Evolutionary conservation across 768 basidiomycete species (phyloP).

Genomic region (Trametes coccinea): DNA sequence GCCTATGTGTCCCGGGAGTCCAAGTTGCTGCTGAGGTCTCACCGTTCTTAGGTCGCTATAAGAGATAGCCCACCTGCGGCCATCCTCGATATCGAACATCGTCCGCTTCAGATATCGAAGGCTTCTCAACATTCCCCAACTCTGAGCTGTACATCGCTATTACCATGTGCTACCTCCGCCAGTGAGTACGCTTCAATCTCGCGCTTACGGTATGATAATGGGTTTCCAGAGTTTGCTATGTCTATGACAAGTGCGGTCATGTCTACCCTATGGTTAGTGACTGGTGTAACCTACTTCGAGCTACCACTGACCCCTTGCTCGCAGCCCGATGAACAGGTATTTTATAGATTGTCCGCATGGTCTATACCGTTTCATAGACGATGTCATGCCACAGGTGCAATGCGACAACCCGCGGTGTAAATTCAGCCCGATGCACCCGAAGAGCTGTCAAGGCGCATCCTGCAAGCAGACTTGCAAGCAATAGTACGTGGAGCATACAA

Average conservation of each 20-base stretch:
- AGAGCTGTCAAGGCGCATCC: conserved; percentile 21
- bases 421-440: conserved; percentile 28
- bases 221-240: conserved; percentile 26
- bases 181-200: conserved; percentile 16
- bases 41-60: conserved; percentile 2
- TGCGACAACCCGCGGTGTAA: conserved; percentile 29
- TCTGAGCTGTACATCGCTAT: neutral
- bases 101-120: neutral
- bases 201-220: neutral
- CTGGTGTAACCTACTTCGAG: no score
- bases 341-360: neutral
- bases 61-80: neutral
- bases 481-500: conserved; percentile 20
- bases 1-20: neutral
- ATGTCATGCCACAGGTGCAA: conserved; percentile 10
- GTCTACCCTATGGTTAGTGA: conserved; percentile 26
- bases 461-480: conserved; percentile 32
- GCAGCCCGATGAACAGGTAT: conserved; percentile 28
- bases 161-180: conserved; percentile 30
- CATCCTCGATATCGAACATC: neutral
- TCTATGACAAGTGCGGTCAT: conserved; percentile 29
- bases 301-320: neutral
- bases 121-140: neutral
- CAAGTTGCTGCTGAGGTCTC: neutral
- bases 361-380: neutral